Evolutionary conservation across 2,329 filamentous ascomycete species (phyloP).

Genomic region (Sordariomycetes sp.): DNA sequence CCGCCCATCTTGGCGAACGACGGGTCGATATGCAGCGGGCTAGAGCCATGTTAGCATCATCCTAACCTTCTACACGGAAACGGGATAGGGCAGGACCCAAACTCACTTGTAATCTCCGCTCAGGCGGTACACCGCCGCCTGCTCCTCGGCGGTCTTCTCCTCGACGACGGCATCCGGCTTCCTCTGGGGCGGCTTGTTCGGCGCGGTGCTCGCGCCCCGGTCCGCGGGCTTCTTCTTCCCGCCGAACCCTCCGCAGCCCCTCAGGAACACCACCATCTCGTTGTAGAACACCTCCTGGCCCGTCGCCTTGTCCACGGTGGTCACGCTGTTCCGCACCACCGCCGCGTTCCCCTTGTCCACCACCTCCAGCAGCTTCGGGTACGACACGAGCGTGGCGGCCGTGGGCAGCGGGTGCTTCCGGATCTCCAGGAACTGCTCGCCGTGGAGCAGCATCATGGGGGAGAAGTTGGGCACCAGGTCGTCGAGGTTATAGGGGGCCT

Average conservation of each 20-base stretch:
- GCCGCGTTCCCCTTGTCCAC: constrained; percentile 91
- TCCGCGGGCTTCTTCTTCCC: constrained; percentile 68
- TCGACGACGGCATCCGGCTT: constrained; percentile 74
- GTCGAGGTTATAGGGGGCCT: constrained; percentile 67
- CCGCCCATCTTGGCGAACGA: constrained; percentile 89
- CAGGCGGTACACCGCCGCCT: constrained; percentile 86
- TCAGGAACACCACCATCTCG: constrained; percentile 85
- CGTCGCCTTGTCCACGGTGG: constrained; percentile 73
- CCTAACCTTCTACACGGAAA: background rate
- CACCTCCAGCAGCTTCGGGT: constrained; percentile 79
- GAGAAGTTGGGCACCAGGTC: constrained; percentile 91
- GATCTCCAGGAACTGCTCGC: constrained; percentile 96
- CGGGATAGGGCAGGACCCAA: background rate
- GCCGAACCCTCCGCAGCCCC: constrained; percentile 83
- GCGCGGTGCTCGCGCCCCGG: constrained; percentile 68
- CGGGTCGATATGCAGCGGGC: constrained; percentile 89
- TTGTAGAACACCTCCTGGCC: constrained; percentile 96
- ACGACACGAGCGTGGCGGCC: constrained; percentile 62
- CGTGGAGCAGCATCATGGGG: constrained; percentile 97
- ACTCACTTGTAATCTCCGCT: constrained; percentile 80
- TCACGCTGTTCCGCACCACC: constrained; percentile 68
- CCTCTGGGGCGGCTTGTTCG: constrained; percentile 69
- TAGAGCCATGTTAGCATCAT: constrained; percentile 11
- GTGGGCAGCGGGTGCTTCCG: constrained; percentile 88
- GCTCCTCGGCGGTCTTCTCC: constrained; percentile 77